Percentiles rank a stretch among this genome's conserved stretches.
phyloP scores from a whole-genome alignment of 2,329 filamentous ascomycete species.

The Arthrobotrys megalospora region DNA sequence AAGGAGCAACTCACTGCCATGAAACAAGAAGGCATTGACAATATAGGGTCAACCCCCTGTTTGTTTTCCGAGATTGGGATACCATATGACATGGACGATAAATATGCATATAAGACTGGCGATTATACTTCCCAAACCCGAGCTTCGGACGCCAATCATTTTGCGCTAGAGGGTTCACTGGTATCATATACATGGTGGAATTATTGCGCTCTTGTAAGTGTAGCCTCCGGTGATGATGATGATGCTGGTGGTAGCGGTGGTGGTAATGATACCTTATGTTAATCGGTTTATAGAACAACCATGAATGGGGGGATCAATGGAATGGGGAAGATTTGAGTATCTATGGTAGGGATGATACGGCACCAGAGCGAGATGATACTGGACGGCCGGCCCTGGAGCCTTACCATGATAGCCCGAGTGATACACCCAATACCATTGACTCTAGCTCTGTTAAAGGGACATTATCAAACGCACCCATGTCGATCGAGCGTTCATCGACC shows the following conservation, averaged over 20 bases:
- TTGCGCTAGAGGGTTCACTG: conserved; percentile 85
- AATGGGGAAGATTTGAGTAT: conserved; percentile 98
- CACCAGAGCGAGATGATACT: conserved; percentile 65
- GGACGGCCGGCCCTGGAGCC: conserved; percentile 32
- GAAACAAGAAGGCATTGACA: conserved; percentile 84
- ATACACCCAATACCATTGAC: conserved; percentile 63
- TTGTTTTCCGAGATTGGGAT: conserved; percentile 96
- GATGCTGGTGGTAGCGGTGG: no score
- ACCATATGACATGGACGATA: conserved; percentile 98
- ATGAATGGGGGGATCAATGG: conserved; percentile 93
- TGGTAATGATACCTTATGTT: no score
- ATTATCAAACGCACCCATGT: conserved; percentile 76
- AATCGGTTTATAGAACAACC: conserved; percentile 76
- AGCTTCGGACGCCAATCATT: conserved; percentile 97
- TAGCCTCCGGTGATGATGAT: not conserved
- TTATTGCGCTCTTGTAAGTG: conserved; percentile 79
- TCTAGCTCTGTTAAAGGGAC: conserved; percentile 67
- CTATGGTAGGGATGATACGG: conserved; percentile 84
- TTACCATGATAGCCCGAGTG: conserved; percentile 46
- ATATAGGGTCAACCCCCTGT: conserved; percentile 79
- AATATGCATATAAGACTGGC: conserved; percentile 93
- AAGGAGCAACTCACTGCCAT: conserved; percentile 87
- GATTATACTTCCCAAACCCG: conserved; percentile 93
- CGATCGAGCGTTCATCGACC: conserved; percentile 63
- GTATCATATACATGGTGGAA: conserved; percentile 93